phyloP scores from a whole-genome alignment of 805 yeast genomes.

The Priceomyces carsonii region DNA sequence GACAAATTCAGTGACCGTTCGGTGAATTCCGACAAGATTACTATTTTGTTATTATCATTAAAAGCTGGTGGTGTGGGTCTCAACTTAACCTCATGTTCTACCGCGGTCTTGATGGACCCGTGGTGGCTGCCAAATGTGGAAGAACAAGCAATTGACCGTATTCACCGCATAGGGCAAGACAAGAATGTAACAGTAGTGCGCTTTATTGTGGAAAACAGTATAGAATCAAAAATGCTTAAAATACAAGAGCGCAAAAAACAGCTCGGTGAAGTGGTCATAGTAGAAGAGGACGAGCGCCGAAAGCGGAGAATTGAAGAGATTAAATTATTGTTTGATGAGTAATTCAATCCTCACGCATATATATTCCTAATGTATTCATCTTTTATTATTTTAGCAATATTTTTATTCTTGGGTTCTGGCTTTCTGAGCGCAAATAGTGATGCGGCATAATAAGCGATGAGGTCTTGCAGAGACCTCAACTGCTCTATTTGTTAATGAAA shows the following conservation, averaged over 20 bases:
- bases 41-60: constrained; percentile 67
- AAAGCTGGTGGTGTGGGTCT: constrained; percentile 96
- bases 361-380: background rate
- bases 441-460: too few species aligned
- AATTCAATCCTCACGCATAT: constrained; percentile 1
- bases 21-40: constrained; percentile 31
- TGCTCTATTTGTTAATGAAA: background rate
- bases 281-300: constrained; percentile 72
- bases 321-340: constrained; percentile 60
- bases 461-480: too few species aligned
- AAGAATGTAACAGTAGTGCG: constrained; percentile 71
- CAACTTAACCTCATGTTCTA: constrained; percentile 80
- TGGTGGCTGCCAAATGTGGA: constrained; percentile 97
- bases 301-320: constrained; percentile 72
- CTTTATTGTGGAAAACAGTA: constrained; percentile 78
- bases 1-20: constrained; percentile 46
- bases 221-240: constrained; percentile 84
- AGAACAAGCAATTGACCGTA: constrained; percentile 87
- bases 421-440: too few species aligned
- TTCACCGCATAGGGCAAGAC: constrained; percentile 87
- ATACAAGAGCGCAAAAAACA: constrained; percentile 85
- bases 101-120: constrained; percentile 91
- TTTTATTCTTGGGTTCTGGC: too few species aligned
- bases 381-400: too few species aligned
- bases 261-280: constrained; percentile 77